Percentiles rank a stretch among this genome's conserved stretches.
phyloP scores from a whole-genome alignment of 768 basidiomycete species.

The Trametes villosa region DNA sequence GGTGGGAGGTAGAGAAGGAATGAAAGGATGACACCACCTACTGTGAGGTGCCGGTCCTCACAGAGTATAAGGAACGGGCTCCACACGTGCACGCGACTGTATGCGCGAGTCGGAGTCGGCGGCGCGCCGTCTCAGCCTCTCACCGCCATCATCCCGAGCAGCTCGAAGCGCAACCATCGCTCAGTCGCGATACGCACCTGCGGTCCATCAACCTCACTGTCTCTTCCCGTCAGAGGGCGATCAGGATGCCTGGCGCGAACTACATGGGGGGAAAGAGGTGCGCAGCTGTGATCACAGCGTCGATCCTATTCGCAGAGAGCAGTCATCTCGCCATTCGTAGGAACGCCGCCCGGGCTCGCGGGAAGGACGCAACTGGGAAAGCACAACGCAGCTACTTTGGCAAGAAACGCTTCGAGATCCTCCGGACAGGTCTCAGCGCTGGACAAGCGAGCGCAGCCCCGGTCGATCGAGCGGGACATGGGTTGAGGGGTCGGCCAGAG shows the following conservation, averaged over 20 bases:
- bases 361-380: slow-evolving; percentile 57
- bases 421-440: slow-evolving; percentile 38
- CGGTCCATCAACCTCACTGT: no score
- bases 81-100: slow-evolving; percentile 17
- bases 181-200: neutral
- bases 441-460: neutral
- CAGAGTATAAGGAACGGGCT: neutral
- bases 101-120: no score
- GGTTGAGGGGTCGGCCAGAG: neutral
- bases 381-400: slow-evolving; percentile 65
- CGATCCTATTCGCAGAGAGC: neutral
- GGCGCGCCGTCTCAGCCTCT: neutral
- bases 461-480: neutral
- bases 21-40: neutral
- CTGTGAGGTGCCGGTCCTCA: neutral
- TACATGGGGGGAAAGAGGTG: slow-evolving; percentile 80
- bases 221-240: no score
- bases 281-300: slow-evolving; percentile 1
- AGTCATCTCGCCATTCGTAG: slow-evolving; percentile 45
- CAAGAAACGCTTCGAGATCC: slow-evolving; percentile 58
- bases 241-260: slow-evolving; percentile 65
- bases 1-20: neutral
- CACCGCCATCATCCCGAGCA: neutral
- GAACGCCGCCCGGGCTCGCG: slow-evolving; percentile 60
- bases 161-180: neutral